Conservation (phyloP, 2,329 filamentous ascomycete genomes). For the Trichoderma sp. region DNA sequence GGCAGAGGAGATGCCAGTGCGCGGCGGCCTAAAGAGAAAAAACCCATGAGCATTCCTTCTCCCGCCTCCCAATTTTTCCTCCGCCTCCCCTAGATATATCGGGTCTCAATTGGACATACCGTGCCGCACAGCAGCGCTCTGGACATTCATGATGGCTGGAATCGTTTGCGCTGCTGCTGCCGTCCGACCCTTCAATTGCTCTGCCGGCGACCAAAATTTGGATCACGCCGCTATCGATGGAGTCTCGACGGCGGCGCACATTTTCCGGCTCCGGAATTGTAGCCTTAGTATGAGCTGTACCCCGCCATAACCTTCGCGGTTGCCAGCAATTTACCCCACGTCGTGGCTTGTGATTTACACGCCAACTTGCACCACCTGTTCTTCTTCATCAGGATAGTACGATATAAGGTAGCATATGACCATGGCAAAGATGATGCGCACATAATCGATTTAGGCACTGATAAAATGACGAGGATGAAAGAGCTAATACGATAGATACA, state of each 20-base stretch:
- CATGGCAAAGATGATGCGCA: too few species aligned
- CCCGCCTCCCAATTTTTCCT: background rate
- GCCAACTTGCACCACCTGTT: background rate
- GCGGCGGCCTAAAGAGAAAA: slow-evolving; percentile 51
- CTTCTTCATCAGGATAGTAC: too few species aligned
- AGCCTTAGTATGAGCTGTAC: background rate
- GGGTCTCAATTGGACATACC: slow-evolving; percentile 45
- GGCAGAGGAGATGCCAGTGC: slow-evolving; percentile 51
- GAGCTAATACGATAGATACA: background rate
- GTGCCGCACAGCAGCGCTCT: slow-evolving; percentile 57
- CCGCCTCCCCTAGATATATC: too few species aligned
- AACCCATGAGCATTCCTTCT: background rate
- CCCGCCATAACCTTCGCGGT: background rate
- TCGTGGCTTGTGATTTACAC: slow-evolving; percentile 12
- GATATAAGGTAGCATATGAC: too few species aligned
- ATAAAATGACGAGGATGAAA: background rate
- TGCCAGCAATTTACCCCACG: slow-evolving; percentile 1
- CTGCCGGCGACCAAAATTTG: slow-evolving; percentile 37
- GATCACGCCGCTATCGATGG: slow-evolving; percentile 30
- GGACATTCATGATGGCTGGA: slow-evolving; percentile 55
- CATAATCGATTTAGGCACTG: too few species aligned
- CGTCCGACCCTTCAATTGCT: slow-evolving; percentile 18
- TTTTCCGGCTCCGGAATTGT: slow-evolving; percentile 32
- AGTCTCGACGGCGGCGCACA: slow-evolving; percentile 26
- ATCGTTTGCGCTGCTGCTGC: slow-evolving; percentile 18